Evolutionary conservation across 768 basidiomycete genomes (phyloP), one percentile per base, ranked within the genome.

Genomic region (Gyrodon lividus): DNA sequence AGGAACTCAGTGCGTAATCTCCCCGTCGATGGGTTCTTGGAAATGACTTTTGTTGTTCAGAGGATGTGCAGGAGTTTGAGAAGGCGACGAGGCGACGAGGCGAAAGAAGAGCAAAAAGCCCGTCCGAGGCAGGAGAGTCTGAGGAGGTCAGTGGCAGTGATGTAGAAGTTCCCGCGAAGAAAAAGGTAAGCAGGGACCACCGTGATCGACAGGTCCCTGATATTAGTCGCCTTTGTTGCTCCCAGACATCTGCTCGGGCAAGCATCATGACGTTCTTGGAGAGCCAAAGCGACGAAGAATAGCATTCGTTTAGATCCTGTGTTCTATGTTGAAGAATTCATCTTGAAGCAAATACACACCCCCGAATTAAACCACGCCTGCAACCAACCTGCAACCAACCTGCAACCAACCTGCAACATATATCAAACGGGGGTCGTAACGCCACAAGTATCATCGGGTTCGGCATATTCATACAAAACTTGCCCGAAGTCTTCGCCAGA

Each of bases 1-100:
- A 89, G 52, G 91, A 94, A 62, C 75, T 93, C 17, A 79, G 92
- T 94, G 57, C 28, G 81, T 75, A 20, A 20, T 20, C 26, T 50
- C 42, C 13, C 38, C 31, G 5, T 14, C 3, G 31, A 31, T 31
- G 31, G 31, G 31, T 31, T 14, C 12, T 31, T 12, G 31, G 12
- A 31, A 31, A 12, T 31, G 23, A 41, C 23, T 13, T 23, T 48
- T 6, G 5, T 13, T 20, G 26, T 35, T 43, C 65, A 91, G 90
- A 84, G 77, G 90, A 92, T 55, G 89, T 92, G 17, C 72, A 82
- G 55, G 75, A 79, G 44, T 92, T 91, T 52, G 86, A 83, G 52
- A 72, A 78, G 57, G 73, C 79, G 14, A 63, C 62, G 14, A 74
- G 71, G 41, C 67, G 70, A 52, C 56, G 48, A 55, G 58, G 65